These are phyloP conservation scores for Pichia norvegensis DNA, from an alignment of 1,139 yeast species.

Conservation along the genomic window DNA sequence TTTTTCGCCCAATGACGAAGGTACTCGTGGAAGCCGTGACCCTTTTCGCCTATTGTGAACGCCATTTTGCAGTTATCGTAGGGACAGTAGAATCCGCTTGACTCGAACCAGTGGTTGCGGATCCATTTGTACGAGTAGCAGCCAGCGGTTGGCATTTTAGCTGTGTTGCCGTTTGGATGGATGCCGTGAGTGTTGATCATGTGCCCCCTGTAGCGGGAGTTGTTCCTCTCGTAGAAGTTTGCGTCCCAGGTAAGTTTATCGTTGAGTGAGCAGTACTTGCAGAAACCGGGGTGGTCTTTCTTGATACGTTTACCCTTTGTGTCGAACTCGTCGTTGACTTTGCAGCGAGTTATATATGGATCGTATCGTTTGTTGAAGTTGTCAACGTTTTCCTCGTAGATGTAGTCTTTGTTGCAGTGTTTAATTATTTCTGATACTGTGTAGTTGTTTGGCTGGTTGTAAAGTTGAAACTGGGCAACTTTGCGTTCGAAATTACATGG, in stretches of 20 bases:
- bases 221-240: slow-evolving; percentile 15
- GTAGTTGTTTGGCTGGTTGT: slow-evolving; percentile 8
- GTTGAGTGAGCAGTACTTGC: slow-evolving; percentile 13
- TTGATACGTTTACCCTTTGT: slow-evolving; percentile 11
- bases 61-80: slow-evolving; percentile 6
- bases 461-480: slow-evolving; percentile 8
- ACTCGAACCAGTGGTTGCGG: slow-evolving; percentile 14
- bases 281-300: slow-evolving; percentile 17
- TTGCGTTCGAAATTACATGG: slow-evolving; percentile 8
- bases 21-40: slow-evolving; percentile 16
- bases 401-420: slow-evolving; percentile 5
- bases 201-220: slow-evolving; percentile 18
- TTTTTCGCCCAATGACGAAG: slow-evolving; percentile 13
- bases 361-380: slow-evolving; percentile 5
- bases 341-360: slow-evolving; percentile 12
- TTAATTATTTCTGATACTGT: slow-evolving; percentile 4
- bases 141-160: slow-evolving; percentile 9
- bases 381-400: slow-evolving; percentile 10
- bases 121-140: slow-evolving; percentile 13
- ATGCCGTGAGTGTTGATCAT: slow-evolving; percentile 18
- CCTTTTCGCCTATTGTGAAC: slow-evolving; percentile 13
- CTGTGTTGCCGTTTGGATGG: slow-evolving; percentile 11
- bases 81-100: slow-evolving; percentile 14
- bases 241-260: slow-evolving; percentile 7
- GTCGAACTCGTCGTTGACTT: slow-evolving; percentile 4